These are phyloP conservation scores for Aethionema arabicum DNA, from an alignment of 345 rosid species.

Conservation along the genomic window DNA sequence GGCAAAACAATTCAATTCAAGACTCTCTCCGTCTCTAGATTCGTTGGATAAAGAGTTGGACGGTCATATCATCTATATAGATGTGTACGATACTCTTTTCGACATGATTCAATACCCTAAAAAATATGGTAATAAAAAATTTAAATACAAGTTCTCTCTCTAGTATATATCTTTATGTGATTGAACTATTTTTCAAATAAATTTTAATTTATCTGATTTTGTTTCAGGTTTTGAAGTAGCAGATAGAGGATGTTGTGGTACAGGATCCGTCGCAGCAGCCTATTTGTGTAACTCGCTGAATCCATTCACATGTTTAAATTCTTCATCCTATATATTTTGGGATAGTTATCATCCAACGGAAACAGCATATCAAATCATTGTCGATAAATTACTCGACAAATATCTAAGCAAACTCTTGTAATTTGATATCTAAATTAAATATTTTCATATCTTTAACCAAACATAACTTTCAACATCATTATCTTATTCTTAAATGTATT, in stretches of 20 bases:
- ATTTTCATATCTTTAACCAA: too few relatives aligned
- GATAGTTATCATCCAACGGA: constrained; percentile 25
- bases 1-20: background rate
- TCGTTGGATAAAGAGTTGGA: constrained; percentile 25
- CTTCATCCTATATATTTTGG: too few relatives aligned
- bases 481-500: too few relatives aligned
- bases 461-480: too few relatives aligned
- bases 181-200: background rate
- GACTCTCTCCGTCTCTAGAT: background rate
- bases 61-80: too few relatives aligned
- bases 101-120: too few relatives aligned
- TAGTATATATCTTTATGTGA: background rate
- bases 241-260: constrained; percentile 51
- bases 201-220: background rate
- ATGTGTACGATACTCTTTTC: too few relatives aligned
- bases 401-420: too few relatives aligned
- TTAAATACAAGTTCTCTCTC: background rate
- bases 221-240: constrained; percentile 36
- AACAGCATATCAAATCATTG: constrained; percentile 37
- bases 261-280: constrained; percentile 46
- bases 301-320: constrained; percentile 35
- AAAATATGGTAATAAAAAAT: background rate
- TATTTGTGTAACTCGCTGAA: constrained; percentile 38
- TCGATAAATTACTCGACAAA: background rate
- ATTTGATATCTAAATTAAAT: too few relatives aligned